Conservation (phyloP, 371 early-diverging fungal species). For the Apophysomyces trapeziformis region DNA sequence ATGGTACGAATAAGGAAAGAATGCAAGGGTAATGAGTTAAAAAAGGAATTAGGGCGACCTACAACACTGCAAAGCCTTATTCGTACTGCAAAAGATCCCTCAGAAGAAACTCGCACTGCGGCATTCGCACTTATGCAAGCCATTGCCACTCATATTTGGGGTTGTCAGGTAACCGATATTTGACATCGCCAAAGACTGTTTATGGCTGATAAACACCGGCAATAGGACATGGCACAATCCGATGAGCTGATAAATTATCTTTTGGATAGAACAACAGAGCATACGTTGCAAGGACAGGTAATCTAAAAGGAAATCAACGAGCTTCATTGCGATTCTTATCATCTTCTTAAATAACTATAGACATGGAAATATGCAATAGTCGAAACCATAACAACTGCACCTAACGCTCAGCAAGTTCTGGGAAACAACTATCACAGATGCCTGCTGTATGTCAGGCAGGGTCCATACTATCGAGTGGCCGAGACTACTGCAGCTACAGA, state of each 20-base stretch:
- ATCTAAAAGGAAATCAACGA: no score
- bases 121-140: constrained; percentile 48
- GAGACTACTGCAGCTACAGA: constrained; percentile 45
- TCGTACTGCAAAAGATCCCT: constrained; percentile 41
- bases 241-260: constrained; percentile 48
- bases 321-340: no score
- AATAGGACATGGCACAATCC: constrained; percentile 38
- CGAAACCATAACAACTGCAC: constrained; percentile 30
- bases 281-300: constrained; percentile 46
- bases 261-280: constrained; percentile 48
- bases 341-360: constrained; percentile 16
- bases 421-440: constrained; percentile 32
- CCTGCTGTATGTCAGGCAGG: constrained; percentile 45
- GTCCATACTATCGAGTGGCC: constrained; percentile 38
- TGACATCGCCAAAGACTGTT: background rate
- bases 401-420: constrained; percentile 27
- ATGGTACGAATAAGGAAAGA: constrained; percentile 23
- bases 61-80: constrained; percentile 29
- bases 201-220: background rate
- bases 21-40: background rate
- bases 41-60: constrained; percentile 12
- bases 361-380: constrained; percentile 53
- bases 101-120: constrained; percentile 42
- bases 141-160: constrained; percentile 48
- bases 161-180: constrained; percentile 33